Evolutionary conservation across 202 grass and related monocot species (phyloP), one percentile per base, ranked within the genome.

Genomic region (Dendrocalamus latiflorus): DNA sequence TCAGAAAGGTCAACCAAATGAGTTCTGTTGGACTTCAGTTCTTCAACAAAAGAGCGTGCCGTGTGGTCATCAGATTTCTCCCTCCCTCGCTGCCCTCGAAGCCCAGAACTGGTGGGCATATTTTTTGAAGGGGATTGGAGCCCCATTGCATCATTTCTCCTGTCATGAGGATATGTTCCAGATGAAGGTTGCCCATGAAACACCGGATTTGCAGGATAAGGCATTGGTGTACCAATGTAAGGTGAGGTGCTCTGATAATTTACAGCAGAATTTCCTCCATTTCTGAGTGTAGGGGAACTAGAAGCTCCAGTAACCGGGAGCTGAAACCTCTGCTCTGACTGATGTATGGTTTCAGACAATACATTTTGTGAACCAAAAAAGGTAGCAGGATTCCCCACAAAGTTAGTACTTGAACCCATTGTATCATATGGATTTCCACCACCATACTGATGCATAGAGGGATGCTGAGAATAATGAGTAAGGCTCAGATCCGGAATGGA

Each of bases 1-100:
- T 98, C 89, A 70, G 92, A 86, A 42, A 98, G 73, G 69, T 98
- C 95, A 74, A 88, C 81, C 74, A 76, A 74, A 53, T 84, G 81
- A 61, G 55, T 58, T 81, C 78, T 92, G 86, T 85, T 93, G 39
- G 82, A 84, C 62, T 88, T 98, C 11, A 98, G 74, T 80, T 94
- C 95, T 74, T 93, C 90, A 48, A 93, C 59, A 74, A 88, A 95
- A 86, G 85, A 90, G 41, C 62, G 73, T 30, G 87, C 50, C 57
- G 88, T 95, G 53, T 74, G 68, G 36, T 90, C 87, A 86, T 91
- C 85, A 87, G 75, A 67, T 68, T 93, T 95, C 34, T 80, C 88
- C 54, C 79, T 77, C 59, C 65, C 83, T 49, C 18, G 75, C 36
- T 88, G 89, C 51, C 86, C 85, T 73, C 72, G 78, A 73, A 78